phyloP scores from a whole-genome alignment of 1,284 basidiomycete species.

The Rugosomyces carneus region DNA sequence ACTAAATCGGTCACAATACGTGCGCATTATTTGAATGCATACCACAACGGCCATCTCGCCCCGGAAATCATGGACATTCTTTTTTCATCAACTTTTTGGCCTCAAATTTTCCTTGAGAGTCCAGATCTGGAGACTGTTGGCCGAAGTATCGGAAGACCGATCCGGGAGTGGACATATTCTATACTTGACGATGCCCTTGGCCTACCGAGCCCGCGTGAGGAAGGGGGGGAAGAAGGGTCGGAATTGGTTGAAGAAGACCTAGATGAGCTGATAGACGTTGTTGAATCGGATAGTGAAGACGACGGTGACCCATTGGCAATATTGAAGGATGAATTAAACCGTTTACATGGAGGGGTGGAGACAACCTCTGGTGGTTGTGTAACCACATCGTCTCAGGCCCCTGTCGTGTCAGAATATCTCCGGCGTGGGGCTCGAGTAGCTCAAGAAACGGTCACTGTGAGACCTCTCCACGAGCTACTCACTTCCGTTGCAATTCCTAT shows the following conservation, averaged over 20 bases:
- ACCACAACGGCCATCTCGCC: constrained; percentile 51
- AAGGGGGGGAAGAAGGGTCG: constrained; percentile 20
- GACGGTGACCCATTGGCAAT: constrained; percentile 51
- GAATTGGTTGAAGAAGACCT: constrained; percentile 36
- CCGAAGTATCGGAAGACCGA: constrained; percentile 51
- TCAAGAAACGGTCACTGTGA: constrained; percentile 49
- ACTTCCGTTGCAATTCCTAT: constrained; percentile 28
- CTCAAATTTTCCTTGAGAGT: constrained; percentile 65
- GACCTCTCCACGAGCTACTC: constrained; percentile 41
- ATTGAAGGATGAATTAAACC: constrained; percentile 60
- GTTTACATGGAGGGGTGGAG: constrained; percentile 39
- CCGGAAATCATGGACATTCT: constrained; percentile 55
- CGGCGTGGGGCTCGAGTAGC: constrained; percentile 66
- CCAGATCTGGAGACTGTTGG: constrained; percentile 65
- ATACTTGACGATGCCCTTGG: constrained; percentile 64
- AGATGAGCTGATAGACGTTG: constrained; percentile 49
- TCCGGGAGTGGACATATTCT: constrained; percentile 65
- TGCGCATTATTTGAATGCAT: constrained; percentile 52
- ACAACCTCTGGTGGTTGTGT: constrained; percentile 21
- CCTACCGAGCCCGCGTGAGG: constrained; percentile 30
- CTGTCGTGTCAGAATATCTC: constrained; percentile 59
- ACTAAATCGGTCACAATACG: constrained; percentile 30
- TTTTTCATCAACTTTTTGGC: constrained; percentile 61
- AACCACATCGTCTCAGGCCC: constrained; percentile 31
- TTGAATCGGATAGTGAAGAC: constrained; percentile 39